Percentiles rank a stretch among this genome's conserved stretches.
phyloP scores from a whole-genome alignment of 2,329 filamentous ascomycete species.

The Venturia oleaginea region DNA sequence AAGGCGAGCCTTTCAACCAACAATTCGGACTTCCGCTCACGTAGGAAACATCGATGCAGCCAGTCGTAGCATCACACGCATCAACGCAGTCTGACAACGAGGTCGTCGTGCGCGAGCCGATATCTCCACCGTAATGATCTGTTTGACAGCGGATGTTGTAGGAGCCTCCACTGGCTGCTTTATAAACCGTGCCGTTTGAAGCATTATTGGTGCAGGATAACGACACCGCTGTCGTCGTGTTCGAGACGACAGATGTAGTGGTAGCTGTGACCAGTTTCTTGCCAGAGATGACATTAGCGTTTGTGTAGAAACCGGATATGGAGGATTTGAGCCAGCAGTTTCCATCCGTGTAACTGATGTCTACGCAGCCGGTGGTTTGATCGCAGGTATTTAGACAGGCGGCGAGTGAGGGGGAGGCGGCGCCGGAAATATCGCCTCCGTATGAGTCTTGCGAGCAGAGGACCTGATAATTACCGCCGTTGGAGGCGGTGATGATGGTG shows the following conservation, averaged over 20 bases:
- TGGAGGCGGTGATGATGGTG: background rate
- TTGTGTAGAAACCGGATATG: background rate
- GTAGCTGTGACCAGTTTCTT: background rate
- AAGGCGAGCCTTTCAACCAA: background rate
- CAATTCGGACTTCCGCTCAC: background rate
- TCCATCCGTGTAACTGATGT: background rate
- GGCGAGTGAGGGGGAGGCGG: background rate
- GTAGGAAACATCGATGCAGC: background rate
- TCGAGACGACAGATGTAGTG: background rate
- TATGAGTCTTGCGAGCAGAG: background rate
- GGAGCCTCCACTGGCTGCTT: background rate
- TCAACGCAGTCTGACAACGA: background rate
- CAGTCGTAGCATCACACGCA: background rate
- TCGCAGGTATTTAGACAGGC: background rate
- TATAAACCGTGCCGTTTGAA: background rate
- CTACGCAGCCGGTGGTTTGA: background rate
- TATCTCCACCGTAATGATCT: background rate
- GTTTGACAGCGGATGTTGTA: background rate
- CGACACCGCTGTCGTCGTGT: background rate
- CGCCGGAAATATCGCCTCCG: background rate
- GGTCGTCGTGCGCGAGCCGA: background rate
- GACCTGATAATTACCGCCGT: background rate
- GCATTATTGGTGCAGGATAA: background rate
- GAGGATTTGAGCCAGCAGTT: background rate
- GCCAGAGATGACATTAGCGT: background rate